A percentile compares a stretch with the other conserved stretches of the same genome.
These are phyloP conservation scores for Asparagopsis taxiformis DNA, from an alignment of 31 red algal species.

Conservation along the genomic window DNA sequence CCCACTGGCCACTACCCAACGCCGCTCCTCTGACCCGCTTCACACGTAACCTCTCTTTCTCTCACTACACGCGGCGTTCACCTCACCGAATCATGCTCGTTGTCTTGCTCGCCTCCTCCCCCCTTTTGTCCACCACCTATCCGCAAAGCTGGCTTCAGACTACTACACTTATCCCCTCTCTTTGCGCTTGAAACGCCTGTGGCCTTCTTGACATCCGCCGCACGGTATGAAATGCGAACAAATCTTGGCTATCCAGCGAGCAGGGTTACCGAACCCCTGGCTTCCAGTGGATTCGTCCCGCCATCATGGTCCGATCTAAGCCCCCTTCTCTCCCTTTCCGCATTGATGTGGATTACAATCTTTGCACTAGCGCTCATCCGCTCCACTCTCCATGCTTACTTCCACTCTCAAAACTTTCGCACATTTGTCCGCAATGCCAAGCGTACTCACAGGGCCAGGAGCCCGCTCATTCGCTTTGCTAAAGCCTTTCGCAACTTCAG, in stretches of 20 bases:
- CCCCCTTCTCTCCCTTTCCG: neutral
- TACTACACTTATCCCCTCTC: no score
- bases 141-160: no score
- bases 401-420: constrained; percentile 50
- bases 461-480: no score
- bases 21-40: no score
- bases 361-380: constrained; percentile 25
- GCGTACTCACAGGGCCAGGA: no score
- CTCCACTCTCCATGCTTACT: constrained; percentile 12
- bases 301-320: neutral
- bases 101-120: no score
- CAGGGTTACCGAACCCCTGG: neutral
- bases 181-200: no score
- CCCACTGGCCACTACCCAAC: no score
- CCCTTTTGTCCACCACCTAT: no score
- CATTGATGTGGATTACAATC: constrained; percentile 29
- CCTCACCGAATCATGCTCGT: no score
- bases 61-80: no score
- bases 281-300: constrained; percentile 16
- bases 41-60: no score
- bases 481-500: constrained; percentile 28
- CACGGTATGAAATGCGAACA: constrained; percentile 24
- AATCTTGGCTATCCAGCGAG: neutral
- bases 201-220: neutral
- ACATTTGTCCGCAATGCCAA: constrained; percentile 27